Conservation (phyloP, 345 rosid species). For the Acer yangbiense region DNA sequence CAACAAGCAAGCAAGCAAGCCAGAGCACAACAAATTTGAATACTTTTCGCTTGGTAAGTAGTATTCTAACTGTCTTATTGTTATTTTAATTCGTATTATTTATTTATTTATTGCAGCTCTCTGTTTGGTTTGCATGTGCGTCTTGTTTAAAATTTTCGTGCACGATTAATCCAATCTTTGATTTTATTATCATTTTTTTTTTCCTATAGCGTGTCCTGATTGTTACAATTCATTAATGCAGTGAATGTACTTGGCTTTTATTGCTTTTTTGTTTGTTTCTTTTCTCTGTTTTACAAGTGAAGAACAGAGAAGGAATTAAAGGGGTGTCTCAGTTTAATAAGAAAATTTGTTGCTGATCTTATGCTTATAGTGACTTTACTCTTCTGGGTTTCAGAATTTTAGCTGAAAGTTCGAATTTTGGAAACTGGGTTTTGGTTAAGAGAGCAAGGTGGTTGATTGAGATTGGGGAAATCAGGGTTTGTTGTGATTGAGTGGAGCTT, state of each 20-base stretch:
- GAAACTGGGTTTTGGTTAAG: conserved; percentile 21
- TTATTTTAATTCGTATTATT: conserved; percentile 14
- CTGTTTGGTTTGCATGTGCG: conserved; percentile 22
- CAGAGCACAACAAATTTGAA: conserved; percentile 30
- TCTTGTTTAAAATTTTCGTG: conserved; percentile 19
- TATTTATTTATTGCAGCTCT: conserved; percentile 12
- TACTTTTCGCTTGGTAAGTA: conserved; percentile 37
- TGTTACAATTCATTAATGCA: conserved; percentile 19
- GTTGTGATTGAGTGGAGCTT: conserved; percentile 25
- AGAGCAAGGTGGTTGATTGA: conserved; percentile 25
- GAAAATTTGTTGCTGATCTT: conserved; percentile 23
- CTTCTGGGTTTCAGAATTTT: conserved; percentile 24
- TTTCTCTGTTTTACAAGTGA: not conserved
- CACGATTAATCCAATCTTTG: conserved; percentile 22
- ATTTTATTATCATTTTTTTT: conserved; percentile 20
- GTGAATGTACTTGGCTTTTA: conserved; percentile 13
- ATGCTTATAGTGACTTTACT: conserved; percentile 20
- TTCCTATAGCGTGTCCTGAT: conserved; percentile 11
- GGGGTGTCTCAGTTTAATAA: conserved; percentile 2
- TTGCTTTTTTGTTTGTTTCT: not conserved
- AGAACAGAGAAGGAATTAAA: conserved; percentile 18
- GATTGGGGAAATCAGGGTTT: conserved; percentile 25
- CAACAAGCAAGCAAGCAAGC: conserved; percentile 28
- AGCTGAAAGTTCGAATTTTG: conserved; percentile 30
- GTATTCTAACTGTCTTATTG: conserved; percentile 19